These are phyloP conservation scores for Trematosphaeria pertusa DNA, from an alignment of 2,329 filamentous ascomycete genomes.

Conservation along the genomic window DNA sequence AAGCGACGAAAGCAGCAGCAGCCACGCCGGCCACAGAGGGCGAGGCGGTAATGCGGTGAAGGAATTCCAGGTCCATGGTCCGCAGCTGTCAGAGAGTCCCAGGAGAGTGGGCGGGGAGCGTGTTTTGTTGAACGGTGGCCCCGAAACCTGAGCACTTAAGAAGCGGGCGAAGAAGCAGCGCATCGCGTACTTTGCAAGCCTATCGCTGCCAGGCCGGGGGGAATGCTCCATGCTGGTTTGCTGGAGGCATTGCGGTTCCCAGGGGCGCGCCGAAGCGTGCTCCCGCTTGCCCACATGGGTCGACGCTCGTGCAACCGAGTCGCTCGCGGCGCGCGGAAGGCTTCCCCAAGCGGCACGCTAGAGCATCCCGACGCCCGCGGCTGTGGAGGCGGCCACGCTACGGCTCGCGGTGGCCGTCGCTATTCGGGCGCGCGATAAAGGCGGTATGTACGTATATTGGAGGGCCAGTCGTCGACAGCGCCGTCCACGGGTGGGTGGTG, in stretches of 20 bases:
- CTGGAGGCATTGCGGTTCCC: neutral
- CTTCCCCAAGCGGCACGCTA: neutral
- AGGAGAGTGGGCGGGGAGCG: neutral
- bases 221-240: conserved; percentile 1
- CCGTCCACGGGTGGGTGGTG: too few species aligned
- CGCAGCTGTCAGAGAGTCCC: conserved; percentile 1
- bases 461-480: too few species aligned
- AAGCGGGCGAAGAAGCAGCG: neutral
- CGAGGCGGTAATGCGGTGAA: conserved; percentile 6
- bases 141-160: too few species aligned
- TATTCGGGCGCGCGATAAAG: too few species aligned
- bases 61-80: conserved; percentile 23
- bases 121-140: conserved; percentile 5
- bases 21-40: conserved; percentile 20
- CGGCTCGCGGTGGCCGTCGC: too few species aligned
- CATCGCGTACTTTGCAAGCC: neutral
- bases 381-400: too few species aligned
- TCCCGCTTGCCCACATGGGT: neutral
- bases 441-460: too few species aligned
- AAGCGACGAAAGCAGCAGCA: conserved; percentile 18
- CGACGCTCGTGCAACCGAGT: too few species aligned
- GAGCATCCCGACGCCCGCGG: neutral
- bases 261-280: neutral
- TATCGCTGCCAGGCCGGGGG: neutral
- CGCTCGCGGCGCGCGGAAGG: too few species aligned